Evolutionary conservation across 2,329 filamentous ascomycete species (phyloP), one percentile per base, ranked within the genome.

Genomic region (Taxawa tesnikishii): DNA sequence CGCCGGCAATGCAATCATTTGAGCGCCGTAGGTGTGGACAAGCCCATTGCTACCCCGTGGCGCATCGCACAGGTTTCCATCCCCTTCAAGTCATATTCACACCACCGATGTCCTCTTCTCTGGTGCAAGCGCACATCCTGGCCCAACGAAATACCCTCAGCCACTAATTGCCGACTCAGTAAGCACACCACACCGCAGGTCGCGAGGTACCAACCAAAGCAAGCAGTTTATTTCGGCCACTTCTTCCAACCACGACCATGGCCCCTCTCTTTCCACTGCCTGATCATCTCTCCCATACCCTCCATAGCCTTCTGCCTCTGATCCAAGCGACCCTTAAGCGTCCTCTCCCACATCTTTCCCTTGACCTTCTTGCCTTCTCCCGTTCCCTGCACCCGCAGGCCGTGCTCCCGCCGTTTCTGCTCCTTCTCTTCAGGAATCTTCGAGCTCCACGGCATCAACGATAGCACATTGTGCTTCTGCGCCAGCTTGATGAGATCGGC

Each of bases 311-410:
- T 38, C 19, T 31, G 18, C 21, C 38, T 32, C 24, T 36, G 28
- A 12, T 36, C 33, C 33, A 38, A 31, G 64, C 92, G 59, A 83
- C 71, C 67, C 61, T 82, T 78, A 64, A 94, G 65, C 49, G 79
- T 80, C 54, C 90, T 75, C 68, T 98, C 90, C 75, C 87, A 83
- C 47, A 75, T 70, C 60, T 94, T 88, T 58, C 90, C 90, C 79
- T 96, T 98, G 56, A 94, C 88, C 59, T 71, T 77, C 62, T 94
- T 78, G 36, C 85, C 88, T 6, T 47, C 40, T 67, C 90, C 88
- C 2, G 88, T 96, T 47, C 88, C 88, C 72, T 87, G 88, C 37
- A 94, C 81, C 40, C 78, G 70, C 56, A 94, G 55, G 30, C 87
- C 88, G 42, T 79, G 70, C 64, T 92, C 81, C 37, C 84, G 73